Evolutionary conservation across 192 early-diverging fungal species (phyloP), one percentile per base, ranked within the genome.

Genomic region (Physocladia obscura): DNA sequence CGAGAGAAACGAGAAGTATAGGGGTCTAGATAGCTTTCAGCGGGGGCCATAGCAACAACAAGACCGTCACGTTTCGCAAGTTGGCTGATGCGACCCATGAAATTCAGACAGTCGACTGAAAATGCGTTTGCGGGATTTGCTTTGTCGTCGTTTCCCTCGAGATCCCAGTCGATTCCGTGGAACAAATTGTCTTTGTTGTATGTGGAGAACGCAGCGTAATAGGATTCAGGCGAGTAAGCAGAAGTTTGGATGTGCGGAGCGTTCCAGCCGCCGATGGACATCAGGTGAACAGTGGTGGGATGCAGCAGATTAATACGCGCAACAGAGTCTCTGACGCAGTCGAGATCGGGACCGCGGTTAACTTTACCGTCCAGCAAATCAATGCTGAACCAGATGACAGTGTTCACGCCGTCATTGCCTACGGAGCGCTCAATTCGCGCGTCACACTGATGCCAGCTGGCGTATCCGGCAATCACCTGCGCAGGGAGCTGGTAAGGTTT

Each of bases 221-320:
- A 17, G 17, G 6, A 13, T 17, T 57, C 15, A 8, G 47, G 38
- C 19, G 15, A 15, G n/a, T 15, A 11, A 19, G 8, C 30, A 24
- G 63, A 13, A 44, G 40, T 44, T 11, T 65, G 13, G 34, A 54
- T n/a, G 57, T 65, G 63, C n/a, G n/a, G 15, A 6, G 63, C 34
- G 30, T 65, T 65, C 63, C 63, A 65, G 6, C 63, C 63, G 56
- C 63, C 63, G 49, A 65, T 62, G n/a, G 63, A 57, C 62, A 65
- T 65, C 17, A 65, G 49, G 30, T 65, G 63, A 11, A 65, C 61
- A 6, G 26, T 29, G 52, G 6, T 22, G 24, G 8, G 11, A 22
- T 15, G 22, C 11, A 6, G 11, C 19, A 8, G 6, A 21, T 11
- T 22, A 8, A 61, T 15, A 8, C 32, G 11, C 15, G 11, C 13